Conservation (phyloP, 2,329 filamentous ascomycete species). For the Thermothelomyces thermophilus region DNA sequence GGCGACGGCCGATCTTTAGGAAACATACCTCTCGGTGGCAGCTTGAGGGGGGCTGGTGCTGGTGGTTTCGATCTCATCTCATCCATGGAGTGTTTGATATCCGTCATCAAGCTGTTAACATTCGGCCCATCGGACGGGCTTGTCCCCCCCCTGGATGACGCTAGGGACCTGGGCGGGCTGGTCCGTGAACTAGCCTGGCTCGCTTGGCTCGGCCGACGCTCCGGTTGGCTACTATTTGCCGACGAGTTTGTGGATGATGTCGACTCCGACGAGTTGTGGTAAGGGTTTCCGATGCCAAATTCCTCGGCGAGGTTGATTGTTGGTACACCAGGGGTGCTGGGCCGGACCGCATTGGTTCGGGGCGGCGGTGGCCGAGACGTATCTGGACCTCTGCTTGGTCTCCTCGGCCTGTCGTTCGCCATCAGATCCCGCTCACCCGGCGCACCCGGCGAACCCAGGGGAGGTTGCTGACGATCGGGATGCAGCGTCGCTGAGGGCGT, state of each 20-base stretch:
- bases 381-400: slow-evolving; percentile 42
- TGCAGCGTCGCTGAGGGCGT: slow-evolving; percentile 28
- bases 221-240: slow-evolving; percentile 37
- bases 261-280: slow-evolving; percentile 58
- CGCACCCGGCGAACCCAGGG: slow-evolving; percentile 19
- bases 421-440: slow-evolving; percentile 22
- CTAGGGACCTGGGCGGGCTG: slow-evolving; percentile 44
- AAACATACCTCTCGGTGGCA: slow-evolving; percentile 22
- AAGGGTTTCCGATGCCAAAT: slow-evolving; percentile 56
- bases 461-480: slow-evolving; percentile 24
- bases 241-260: slow-evolving; percentile 56
- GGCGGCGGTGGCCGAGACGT: slow-evolving; percentile 48
- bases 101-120: slow-evolving; percentile 49
- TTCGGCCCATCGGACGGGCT: slow-evolving; percentile 39
- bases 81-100: slow-evolving; percentile 48
- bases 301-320: slow-evolving; percentile 52
- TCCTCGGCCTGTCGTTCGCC: slow-evolving; percentile 28
- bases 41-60: slow-evolving; percentile 18
- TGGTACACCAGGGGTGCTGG: slow-evolving; percentile 32
- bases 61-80: slow-evolving; percentile 29
- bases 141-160: slow-evolving; percentile 28
- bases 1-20: slow-evolving; percentile 28
- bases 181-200: slow-evolving; percentile 54
- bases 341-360: slow-evolving; percentile 42
- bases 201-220: slow-evolving; percentile 46